Evolutionary conservation across 768 basidiomycete genomes (phyloP).

Genomic region (Lactifluus echinatus): DNA sequence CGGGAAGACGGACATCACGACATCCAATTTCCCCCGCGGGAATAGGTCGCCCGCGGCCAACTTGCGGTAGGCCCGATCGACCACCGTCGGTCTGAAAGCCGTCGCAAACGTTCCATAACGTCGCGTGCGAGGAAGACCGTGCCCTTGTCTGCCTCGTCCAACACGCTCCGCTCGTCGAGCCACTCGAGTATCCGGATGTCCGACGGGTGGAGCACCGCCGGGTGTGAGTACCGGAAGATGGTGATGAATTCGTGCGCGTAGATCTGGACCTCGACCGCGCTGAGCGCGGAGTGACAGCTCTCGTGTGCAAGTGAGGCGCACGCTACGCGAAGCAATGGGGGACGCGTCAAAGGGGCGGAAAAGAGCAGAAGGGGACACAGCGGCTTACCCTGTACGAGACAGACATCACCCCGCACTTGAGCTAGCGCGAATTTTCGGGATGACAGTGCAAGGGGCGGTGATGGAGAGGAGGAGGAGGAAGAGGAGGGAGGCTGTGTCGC

Average conservation of each 20-base stretch:
- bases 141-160: slow-evolving; percentile 30
- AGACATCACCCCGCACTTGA: slow-evolving; percentile 19
- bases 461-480: background rate
- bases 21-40: too few species aligned
- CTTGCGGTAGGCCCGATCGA: too few species aligned
- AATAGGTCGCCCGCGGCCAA: too few species aligned
- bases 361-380: background rate
- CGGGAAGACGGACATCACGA: too few species aligned
- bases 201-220: slow-evolving; percentile 28
- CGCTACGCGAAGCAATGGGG: background rate
- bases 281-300: slow-evolving; percentile 25
- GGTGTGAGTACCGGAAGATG: slow-evolving; percentile 32
- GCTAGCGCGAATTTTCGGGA: slow-evolving; percentile 21
- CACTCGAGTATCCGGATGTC: slow-evolving; percentile 30
- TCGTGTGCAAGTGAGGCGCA: slow-evolving; percentile 11
- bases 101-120: slow-evolving; percentile 28
- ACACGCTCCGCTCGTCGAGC: slow-evolving; percentile 25
- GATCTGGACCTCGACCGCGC: slow-evolving; percentile 26
- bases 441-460: background rate
- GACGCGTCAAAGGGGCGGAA: background rate
- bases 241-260: slow-evolving; percentile 35
- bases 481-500: background rate
- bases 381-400: slow-evolving; percentile 22
- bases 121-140: slow-evolving; percentile 31
- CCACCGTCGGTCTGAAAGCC: slow-evolving; percentile 22